Percentiles rank a stretch among this genome's conserved stretches.
Conservation (phyloP, 2,329 filamentous ascomycete species). For the Trichoderma atroviride region DNA sequence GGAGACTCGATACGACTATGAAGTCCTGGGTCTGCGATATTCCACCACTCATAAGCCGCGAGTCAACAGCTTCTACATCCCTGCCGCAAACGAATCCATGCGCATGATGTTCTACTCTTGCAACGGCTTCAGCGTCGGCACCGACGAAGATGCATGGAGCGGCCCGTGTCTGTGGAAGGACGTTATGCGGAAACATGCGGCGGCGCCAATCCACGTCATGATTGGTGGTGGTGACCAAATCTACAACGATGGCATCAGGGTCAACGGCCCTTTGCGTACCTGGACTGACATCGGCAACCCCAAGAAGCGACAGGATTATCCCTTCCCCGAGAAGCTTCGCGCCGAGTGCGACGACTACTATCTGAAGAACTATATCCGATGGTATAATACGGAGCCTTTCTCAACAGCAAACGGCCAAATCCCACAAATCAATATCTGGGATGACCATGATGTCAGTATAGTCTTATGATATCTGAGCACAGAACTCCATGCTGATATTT, state of each 20-base stretch:
- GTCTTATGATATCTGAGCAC: neutral
- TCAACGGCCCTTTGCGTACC: conserved; percentile 74
- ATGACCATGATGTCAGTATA: conserved; percentile 78
- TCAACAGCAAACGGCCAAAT: conserved; percentile 87
- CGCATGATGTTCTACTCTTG: conserved; percentile 98
- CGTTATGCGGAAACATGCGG: conserved; percentile 78
- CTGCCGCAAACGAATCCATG: conserved; percentile 83
- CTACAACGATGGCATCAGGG: conserved; percentile 91
- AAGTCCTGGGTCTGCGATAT: conserved; percentile 67
- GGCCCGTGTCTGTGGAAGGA: conserved; percentile 96
- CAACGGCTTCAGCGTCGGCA: conserved; percentile 91
- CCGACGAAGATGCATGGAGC: conserved; percentile 82
- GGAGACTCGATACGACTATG: conserved; percentile 80
- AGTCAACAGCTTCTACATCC: conserved; percentile 79
- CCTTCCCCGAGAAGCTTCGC: conserved; percentile 78
- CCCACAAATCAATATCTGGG: conserved; percentile 96
- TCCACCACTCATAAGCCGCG: conserved; percentile 58
- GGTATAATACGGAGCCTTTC: conserved; percentile 86
- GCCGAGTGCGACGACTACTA: conserved; percentile 89
- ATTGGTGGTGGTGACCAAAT: conserved; percentile 94
- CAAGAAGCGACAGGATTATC: conserved; percentile 74
- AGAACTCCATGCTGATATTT: conserved; percentile 45
- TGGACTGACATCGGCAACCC: conserved; percentile 88
- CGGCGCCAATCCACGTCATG: conserved; percentile 89
- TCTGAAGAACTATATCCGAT: conserved; percentile 80